Percentiles rank a stretch among this genome's conserved stretches.
Evolutionary conservation across 2,329 filamentous ascomycete genomes (phyloP).

Genomic region (Ceratocystis alfenasii): DNA sequence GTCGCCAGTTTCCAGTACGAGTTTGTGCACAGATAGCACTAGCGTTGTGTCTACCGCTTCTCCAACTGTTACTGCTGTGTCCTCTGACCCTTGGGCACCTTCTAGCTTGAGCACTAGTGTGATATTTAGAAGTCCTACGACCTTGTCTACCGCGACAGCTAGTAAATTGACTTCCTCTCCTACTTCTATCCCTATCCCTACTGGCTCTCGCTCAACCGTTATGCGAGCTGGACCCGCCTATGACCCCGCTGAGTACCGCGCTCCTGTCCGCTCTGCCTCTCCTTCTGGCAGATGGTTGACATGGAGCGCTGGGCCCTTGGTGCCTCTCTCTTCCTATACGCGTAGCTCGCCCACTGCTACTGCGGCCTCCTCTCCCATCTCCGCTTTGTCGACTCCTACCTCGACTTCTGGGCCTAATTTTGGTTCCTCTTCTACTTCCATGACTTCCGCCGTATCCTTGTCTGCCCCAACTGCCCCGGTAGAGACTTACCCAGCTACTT

Average conservation of each 20-base stretch:
- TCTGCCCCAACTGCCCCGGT: background rate
- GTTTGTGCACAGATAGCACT: background rate
- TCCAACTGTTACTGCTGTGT: background rate
- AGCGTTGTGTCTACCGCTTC: conserved; percentile 3
- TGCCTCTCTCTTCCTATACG: background rate
- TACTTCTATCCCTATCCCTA: background rate
- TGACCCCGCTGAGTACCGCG: background rate
- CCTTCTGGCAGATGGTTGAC: conserved; percentile 6
- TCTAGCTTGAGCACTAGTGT: conserved; percentile 13
- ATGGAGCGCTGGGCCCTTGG: background rate
- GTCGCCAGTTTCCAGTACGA: background rate
- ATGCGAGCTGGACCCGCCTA: conserved; percentile 10
- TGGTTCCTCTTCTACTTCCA: background rate
- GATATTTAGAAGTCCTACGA: background rate
- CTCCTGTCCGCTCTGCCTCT: background rate
- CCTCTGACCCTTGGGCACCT: conserved; percentile 11
- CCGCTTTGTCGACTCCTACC: background rate
- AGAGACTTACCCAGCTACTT: background rate
- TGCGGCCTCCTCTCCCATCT: background rate
- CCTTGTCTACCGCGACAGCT: background rate
- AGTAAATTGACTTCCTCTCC: background rate
- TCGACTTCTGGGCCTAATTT: background rate
- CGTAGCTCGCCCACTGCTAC: conserved; percentile 1
- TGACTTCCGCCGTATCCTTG: background rate
- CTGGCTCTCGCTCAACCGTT: background rate